Percentiles rank a stretch among this genome's conserved stretches.
phyloP scores from a whole-genome alignment of 2,329 filamentous ascomycete genomes.

The Ascochyta pisi region DNA sequence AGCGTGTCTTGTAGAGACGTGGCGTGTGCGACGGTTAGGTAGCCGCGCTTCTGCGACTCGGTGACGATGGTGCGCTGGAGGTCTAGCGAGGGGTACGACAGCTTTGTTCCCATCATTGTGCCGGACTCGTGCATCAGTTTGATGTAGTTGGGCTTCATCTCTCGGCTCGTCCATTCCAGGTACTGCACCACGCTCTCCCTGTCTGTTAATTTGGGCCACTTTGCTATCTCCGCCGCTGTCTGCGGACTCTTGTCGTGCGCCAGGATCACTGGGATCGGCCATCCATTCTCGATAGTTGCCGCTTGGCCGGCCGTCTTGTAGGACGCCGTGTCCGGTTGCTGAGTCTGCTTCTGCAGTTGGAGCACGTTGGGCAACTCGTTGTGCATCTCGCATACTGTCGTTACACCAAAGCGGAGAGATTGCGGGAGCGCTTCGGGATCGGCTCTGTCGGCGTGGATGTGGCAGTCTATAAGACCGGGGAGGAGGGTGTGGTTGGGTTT shows the following conservation, averaged over 20 bases:
- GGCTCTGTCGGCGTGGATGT: conserved; percentile 56
- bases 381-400: conserved; percentile 61
- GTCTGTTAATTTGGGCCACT: conserved; percentile 57
- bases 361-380: conserved; percentile 41
- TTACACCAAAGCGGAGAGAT: conserved; percentile 58
- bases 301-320: conserved; percentile 58
- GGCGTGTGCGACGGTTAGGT: conserved; percentile 52
- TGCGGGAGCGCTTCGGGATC: conserved; percentile 52
- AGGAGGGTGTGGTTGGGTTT: conserved; percentile 57
- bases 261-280: conserved; percentile 56
- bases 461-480: conserved; percentile 60
- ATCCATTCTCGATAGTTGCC: conserved; percentile 61
- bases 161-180: conserved; percentile 49
- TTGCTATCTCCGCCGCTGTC: conserved; percentile 50
- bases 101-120: conserved; percentile 45
- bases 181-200: conserved; percentile 53
- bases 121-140: conserved; percentile 62
- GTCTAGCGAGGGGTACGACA: conserved; percentile 51
- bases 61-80: conserved; percentile 56
- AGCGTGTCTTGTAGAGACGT: conserved; percentile 50
- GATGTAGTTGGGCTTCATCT: conserved; percentile 56
- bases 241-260: conserved; percentile 48
- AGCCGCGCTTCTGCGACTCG: conserved; percentile 47
- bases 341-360: conserved; percentile 37
- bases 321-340: conserved; percentile 51